Percentiles rank a stretch among this genome's conserved stretches.
phyloP scores from a whole-genome alignment of 495 filamentous ascomycete species.

The Aspergillus cavernicola region DNA sequence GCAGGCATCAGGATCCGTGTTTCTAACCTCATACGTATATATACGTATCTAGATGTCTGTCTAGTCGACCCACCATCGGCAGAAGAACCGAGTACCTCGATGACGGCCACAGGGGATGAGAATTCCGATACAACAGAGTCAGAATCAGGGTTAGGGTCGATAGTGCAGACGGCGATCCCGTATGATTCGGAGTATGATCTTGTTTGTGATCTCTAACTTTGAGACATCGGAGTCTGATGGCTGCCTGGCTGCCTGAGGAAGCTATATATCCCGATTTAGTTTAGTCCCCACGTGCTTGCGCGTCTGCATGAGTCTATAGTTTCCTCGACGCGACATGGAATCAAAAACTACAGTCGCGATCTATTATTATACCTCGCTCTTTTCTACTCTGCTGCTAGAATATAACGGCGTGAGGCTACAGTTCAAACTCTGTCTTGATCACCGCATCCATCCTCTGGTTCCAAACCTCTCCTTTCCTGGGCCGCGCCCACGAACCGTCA shows the following conservation, averaged over 20 bases:
- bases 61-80: background rate
- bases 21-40: background rate
- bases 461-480: no score
- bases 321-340: background rate
- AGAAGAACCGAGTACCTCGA: background rate
- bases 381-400: no score
- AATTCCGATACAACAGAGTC: background rate
- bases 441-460: no score
- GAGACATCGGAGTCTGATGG: background rate
- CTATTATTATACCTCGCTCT: background rate
- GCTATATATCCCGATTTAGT: conserved; percentile 14
- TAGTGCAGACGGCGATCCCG: conserved; percentile 14
- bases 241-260: conserved; percentile 22
- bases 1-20: no score
- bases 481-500: no score
- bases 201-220: conserved; percentile 11
- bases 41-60: conserved; percentile 8
- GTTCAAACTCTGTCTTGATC: no score
- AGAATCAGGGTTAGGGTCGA: background rate
- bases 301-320: background rate
- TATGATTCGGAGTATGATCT: conserved; percentile 18
- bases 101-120: background rate
- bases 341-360: background rate
- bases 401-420: no score
- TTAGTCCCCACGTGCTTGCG: conserved; percentile 15